Evolutionary conservation across 768 basidiomycete genomes (phyloP).

Genomic region (Tulasnella sp.): DNA sequence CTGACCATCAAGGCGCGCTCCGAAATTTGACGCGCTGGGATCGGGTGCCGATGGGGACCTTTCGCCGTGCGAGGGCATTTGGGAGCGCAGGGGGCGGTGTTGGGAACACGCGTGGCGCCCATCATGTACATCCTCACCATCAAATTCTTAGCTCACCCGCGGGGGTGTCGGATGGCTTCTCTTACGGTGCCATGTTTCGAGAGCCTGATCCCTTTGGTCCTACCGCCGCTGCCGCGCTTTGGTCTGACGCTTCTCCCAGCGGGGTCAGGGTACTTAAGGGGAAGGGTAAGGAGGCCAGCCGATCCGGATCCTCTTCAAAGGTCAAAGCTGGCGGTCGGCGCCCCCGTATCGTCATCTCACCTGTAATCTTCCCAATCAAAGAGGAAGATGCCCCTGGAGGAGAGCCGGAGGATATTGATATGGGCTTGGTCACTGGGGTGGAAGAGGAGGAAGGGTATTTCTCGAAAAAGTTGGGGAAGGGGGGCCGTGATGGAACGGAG

Average conservation of each 20-base stretch:
- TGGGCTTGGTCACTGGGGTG: neutral
- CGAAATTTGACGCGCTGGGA: constrained; percentile 14
- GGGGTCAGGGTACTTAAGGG: neutral
- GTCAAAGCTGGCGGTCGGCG: neutral
- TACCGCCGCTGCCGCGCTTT: neutral
- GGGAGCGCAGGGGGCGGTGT: constrained; percentile 1
- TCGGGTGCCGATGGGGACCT: constrained; percentile 17
- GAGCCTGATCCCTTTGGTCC: neutral
- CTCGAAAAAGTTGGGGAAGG: constrained; percentile 5
- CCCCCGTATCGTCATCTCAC: constrained; percentile 11
- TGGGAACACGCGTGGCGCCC: neutral
- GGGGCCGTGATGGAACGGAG: constrained; percentile 12
- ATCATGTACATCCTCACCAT: neutral
- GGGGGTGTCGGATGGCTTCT: constrained; percentile 12
- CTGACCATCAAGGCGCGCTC: neutral
- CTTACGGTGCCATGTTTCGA: constrained; percentile 9
- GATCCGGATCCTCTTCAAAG: neutral
- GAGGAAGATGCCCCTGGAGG: neutral
- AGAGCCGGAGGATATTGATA: constrained; percentile 1
- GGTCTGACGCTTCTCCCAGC: neutral
- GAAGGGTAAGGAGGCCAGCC: neutral
- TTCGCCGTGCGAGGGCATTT: constrained; percentile 12
- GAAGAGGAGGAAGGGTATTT: constrained; percentile 15
- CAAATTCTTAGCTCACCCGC: neutral
- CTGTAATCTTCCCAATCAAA: constrained; percentile 10